phyloP scores from a whole-genome alignment of 306 rosid species.

The Trifolium fragiferum region DNA sequence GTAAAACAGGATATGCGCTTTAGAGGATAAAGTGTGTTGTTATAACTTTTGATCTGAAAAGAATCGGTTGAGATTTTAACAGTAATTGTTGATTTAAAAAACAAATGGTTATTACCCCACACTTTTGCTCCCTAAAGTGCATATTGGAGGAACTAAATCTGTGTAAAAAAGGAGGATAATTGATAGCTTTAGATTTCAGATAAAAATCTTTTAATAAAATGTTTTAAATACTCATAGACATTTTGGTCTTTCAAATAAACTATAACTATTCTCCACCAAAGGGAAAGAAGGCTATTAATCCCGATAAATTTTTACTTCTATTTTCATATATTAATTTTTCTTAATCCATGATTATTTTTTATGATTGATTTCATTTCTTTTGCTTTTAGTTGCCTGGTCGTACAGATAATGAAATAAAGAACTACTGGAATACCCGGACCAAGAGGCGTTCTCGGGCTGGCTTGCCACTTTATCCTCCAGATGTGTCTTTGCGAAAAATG shows the following conservation, averaged over 20 bases:
- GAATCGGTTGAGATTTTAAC: neutral
- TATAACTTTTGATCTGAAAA: neutral
- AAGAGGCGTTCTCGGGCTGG: conserved; percentile 91
- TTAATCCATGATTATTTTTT: conserved; percentile 18
- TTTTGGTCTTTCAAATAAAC: conserved; percentile 17
- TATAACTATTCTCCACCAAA: neutral
- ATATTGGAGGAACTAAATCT: neutral
- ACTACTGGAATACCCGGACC: conserved; percentile 96
- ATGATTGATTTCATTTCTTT: conserved; percentile 44
- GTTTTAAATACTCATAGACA: conserved; percentile 7
- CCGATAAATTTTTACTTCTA: conserved; percentile 15
- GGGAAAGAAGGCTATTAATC: conserved; percentile 9
- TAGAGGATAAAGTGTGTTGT: neutral
- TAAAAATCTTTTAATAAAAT: neutral
- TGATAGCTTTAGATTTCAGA: conserved; percentile 2
- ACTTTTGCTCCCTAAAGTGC: neutral
- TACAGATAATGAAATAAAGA: conserved; percentile 96
- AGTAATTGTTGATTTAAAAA: neutral
- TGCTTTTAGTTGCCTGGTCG: conserved; percentile 89
- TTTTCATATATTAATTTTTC: conserved; percentile 23
- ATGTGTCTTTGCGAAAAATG: conserved; percentile 54
- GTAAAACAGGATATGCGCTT: neutral
- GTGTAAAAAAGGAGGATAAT: conserved; percentile 13
- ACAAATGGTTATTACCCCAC: conserved; percentile 4
- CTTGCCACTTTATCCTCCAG: conserved; percentile 90